Conservation (phyloP, 116 monocot genomes). For the Papilionanthe hybrid region DNA sequence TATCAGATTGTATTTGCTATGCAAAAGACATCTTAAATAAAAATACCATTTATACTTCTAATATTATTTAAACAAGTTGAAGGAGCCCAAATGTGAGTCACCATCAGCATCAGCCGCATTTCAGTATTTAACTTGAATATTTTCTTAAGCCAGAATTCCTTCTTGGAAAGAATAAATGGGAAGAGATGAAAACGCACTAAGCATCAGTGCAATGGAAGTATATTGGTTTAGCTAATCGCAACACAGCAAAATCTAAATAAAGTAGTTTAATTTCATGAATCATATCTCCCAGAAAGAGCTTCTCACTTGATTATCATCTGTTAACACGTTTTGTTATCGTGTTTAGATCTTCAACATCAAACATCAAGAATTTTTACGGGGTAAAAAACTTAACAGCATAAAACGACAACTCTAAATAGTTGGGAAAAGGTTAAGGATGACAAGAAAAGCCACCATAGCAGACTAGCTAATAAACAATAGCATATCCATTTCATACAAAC, state of each 20-base stretch:
- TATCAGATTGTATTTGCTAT: neutral
- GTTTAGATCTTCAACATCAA: no score
- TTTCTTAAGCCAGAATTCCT: neutral
- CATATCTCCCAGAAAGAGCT: no score
- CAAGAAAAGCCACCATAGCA: neutral
- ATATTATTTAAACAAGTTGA: neutral
- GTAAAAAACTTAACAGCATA: neutral
- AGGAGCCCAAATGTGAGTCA: neutral
- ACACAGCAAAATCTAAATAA: no score
- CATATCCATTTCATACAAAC: constrained; percentile 21
- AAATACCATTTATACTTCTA: neutral
- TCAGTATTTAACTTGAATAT: neutral
- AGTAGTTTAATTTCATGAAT: no score
- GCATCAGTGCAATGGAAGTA: no score
- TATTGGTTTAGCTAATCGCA: no score
- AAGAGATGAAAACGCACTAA: neutral
- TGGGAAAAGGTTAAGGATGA: neutral
- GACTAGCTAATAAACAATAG: neutral
- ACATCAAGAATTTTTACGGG: no score
- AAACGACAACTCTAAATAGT: neutral
- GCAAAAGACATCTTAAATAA: neutral
- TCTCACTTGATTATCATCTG: no score
- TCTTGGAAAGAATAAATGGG: neutral
- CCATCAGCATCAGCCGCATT: neutral
- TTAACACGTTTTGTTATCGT: no score